Evolutionary conservation across 2,329 filamentous ascomycete genomes (phyloP).

Genomic region (Pseudogymnoascus sp.): DNA sequence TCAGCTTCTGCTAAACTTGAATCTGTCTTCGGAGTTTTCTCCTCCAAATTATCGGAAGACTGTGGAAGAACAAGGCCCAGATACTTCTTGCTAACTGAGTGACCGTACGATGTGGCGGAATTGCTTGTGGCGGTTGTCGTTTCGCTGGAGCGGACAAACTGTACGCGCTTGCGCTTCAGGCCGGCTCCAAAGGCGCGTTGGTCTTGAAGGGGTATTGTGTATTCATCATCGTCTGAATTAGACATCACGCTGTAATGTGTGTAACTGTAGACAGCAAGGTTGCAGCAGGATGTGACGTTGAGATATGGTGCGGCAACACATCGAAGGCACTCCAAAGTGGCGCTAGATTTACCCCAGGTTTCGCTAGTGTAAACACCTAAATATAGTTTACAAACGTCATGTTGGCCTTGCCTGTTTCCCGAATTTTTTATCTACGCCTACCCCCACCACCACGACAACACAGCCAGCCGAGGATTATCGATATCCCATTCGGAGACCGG

Average conservation of each 20-base stretch:
- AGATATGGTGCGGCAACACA: conserved; percentile 3
- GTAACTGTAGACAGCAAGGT: neutral
- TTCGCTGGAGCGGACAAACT: conserved; percentile 42
- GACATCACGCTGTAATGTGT: neutral
- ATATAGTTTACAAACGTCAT: conserved; percentile 8
- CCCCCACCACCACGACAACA: neutral
- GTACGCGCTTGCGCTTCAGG: conserved; percentile 52
- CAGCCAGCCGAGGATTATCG: neutral
- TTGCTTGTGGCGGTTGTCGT: conserved; percentile 12
- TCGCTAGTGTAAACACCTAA: neutral
- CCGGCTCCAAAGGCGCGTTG: conserved; percentile 54
- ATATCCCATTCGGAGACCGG: neutral
- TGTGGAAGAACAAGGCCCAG: conserved; percentile 52
- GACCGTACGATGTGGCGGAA: conserved; percentile 18
- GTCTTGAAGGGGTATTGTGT: conserved; percentile 48
- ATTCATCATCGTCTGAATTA: conserved; percentile 43
- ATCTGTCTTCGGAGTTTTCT: neutral
- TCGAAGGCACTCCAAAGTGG: neutral
- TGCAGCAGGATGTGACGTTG: neutral
- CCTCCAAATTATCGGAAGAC: neutral
- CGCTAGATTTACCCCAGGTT: conserved; percentile 6
- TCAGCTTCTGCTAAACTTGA: neutral
- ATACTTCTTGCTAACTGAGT: conserved; percentile 46
- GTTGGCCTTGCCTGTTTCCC: conserved; percentile 1
- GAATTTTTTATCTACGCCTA: conserved; percentile 17